phyloP scores from a whole-genome alignment of 2,329 filamentous ascomycete species.

The Tolypocladium inflatum region DNA sequence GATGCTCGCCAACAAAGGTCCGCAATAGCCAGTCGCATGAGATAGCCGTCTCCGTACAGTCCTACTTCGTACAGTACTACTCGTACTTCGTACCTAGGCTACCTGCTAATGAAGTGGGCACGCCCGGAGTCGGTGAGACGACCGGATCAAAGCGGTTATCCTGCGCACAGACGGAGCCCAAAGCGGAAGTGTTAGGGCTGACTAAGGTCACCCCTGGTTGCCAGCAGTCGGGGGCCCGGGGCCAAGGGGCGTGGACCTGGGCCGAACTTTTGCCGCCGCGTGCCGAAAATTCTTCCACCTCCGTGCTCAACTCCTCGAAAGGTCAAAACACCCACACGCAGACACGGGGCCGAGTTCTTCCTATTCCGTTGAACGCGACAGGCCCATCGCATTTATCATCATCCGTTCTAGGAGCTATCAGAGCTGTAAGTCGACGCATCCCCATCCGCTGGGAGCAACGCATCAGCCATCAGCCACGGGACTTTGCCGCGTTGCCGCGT shows the following conservation, averaged over 20 bases:
- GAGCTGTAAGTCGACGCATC: slow-evolving; percentile 23
- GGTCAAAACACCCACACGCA: slow-evolving; percentile 23
- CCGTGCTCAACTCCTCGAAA: slow-evolving; percentile 15
- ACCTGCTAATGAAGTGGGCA: too few species aligned
- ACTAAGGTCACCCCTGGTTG: neutral
- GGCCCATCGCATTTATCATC: slow-evolving; percentile 34
- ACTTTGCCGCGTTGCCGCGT: neutral
- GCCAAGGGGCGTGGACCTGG: too few species aligned
- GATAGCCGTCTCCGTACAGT: too few species aligned
- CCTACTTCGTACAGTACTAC: too few species aligned
- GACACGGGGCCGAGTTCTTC: slow-evolving; percentile 33
- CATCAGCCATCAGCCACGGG: slow-evolving; percentile 5
- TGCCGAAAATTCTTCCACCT: slow-evolving; percentile 26
- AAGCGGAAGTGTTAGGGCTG: neutral
- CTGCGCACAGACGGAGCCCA: neutral
- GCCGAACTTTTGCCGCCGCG: slow-evolving; percentile 2
- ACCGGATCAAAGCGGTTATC: too few species aligned
- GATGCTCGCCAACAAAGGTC: too few species aligned
- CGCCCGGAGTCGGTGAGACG: too few species aligned
- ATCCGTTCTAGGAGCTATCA: slow-evolving; percentile 22
- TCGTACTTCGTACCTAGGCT: too few species aligned
- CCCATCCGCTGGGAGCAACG: slow-evolving; percentile 1
- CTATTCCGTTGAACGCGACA: slow-evolving; percentile 32
- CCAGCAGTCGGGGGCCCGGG: too few species aligned
- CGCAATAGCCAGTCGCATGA: too few species aligned